These are phyloP conservation scores for Chrysoporthe deuterocubensis DNA, from an alignment of 2,329 filamentous ascomycete species.

Conservation along the genomic window DNA sequence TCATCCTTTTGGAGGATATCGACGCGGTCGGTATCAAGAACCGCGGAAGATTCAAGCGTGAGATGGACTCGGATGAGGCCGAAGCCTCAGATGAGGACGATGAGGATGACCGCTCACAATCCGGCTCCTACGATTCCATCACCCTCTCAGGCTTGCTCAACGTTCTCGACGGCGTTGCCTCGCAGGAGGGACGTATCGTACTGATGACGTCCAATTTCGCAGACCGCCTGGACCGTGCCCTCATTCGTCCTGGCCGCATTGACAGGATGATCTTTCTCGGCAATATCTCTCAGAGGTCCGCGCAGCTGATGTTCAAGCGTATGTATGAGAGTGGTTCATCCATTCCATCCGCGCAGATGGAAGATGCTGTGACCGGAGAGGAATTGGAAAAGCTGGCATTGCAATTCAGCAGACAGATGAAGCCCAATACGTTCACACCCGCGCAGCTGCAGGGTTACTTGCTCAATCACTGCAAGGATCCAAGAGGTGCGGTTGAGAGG, in stretches of 20 bases:
- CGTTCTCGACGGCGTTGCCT: constrained; percentile 75
- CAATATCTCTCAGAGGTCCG: constrained; percentile 48
- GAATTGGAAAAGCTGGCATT: constrained; percentile 51
- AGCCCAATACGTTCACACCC: constrained; percentile 50
- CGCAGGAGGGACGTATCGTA: constrained; percentile 65
- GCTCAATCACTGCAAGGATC: constrained; percentile 47
- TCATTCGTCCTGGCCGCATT: constrained; percentile 65
- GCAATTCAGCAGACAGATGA: constrained; percentile 59
- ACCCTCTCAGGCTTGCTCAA: constrained; percentile 80
- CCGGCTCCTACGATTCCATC: constrained; percentile 43
- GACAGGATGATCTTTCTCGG: constrained; percentile 65
- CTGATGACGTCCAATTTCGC: constrained; percentile 70
- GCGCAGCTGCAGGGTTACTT: constrained; percentile 56
- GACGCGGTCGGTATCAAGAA: constrained; percentile 60
- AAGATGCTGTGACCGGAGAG: constrained; percentile 27
- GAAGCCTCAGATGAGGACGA: constrained; percentile 24
- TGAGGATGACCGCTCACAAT: constrained; percentile 29
- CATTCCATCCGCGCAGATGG: constrained; percentile 5
- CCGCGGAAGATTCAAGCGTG: constrained; percentile 56
- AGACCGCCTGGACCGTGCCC: constrained; percentile 63
- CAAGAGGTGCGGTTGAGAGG: constrained; percentile 40
- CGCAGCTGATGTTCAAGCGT: constrained; percentile 51
- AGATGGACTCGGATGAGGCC: constrained; percentile 13
- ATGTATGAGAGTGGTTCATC: constrained; percentile 47
- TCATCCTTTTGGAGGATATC: constrained; percentile 77